phyloP scores from a whole-genome alignment of 495 filamentous ascomycete genomes.

The Neurospora sublineolata region DNA sequence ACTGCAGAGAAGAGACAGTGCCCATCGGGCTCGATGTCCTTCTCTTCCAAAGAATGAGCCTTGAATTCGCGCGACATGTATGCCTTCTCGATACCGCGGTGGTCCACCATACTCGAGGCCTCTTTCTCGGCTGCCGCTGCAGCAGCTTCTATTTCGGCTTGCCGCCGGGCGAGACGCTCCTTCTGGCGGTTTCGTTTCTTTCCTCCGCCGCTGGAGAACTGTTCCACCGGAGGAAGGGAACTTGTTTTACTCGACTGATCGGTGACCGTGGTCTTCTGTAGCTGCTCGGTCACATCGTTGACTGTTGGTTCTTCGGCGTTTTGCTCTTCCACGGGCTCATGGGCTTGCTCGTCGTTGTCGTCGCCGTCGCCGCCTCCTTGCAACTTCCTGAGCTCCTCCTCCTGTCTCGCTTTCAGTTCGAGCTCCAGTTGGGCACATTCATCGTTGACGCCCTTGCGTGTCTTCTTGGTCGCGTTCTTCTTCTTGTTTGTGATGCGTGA shows the following conservation, averaged over 20 bases:
- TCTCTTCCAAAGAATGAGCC: constrained; percentile 53
- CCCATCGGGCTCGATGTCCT: constrained; percentile 77
- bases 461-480: constrained; percentile 92
- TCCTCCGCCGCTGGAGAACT: constrained; percentile 7
- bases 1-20: constrained; percentile 94
- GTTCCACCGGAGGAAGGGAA: not conserved
- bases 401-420: constrained; percentile 55
- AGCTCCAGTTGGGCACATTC: constrained; percentile 67
- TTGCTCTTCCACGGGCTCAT: not conserved
- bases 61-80: constrained; percentile 57
- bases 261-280: constrained; percentile 12
- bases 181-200: constrained; percentile 88
- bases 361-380: constrained; percentile 21
- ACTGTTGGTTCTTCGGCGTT: not conserved
- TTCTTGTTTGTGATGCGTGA: constrained; percentile 82
- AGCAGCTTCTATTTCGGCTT: constrained; percentile 66
- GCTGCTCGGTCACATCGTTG: constrained; percentile 7
- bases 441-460: constrained; percentile 74
- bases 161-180: constrained; percentile 76
- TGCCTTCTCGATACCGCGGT: constrained; percentile 56
- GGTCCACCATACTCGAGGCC: constrained; percentile 61
- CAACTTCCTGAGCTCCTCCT: constrained; percentile 50
- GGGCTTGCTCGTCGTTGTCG: not conserved
- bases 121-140: constrained; percentile 58
- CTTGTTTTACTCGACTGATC: not conserved